Percentiles rank a stretch among this genome's conserved stretches.
Evolutionary conservation across 805 yeast genomes (phyloP).

Genomic region (Nematodospora valgi): DNA sequence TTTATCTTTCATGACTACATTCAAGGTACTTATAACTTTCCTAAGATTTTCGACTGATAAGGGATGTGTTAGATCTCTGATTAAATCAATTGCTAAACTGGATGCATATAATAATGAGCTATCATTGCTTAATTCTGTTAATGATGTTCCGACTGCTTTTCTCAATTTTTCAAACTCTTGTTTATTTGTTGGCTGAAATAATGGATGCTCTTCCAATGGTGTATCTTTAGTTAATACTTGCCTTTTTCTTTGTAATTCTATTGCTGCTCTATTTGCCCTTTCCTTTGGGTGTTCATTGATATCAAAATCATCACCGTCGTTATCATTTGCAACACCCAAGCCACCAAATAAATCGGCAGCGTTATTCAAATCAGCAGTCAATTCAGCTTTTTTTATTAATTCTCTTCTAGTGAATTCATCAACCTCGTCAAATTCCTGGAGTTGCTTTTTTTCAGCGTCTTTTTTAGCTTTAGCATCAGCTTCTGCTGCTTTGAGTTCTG

Average conservation of each 20-base stretch:
- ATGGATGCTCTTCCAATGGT: conserved; percentile 71
- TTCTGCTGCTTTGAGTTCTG: conserved; percentile 42
- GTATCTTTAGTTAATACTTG: conserved; percentile 51
- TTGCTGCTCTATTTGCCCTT: conserved; percentile 41
- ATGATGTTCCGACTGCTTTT: conserved; percentile 21
- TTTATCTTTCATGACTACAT: conserved; percentile 78
- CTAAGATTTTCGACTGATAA: conserved; percentile 76
- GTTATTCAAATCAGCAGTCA: conserved; percentile 81
- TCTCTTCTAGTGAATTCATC: conserved; percentile 75
- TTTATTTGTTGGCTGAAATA: conserved; percentile 79
- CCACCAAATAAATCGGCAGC: conserved; percentile 92
- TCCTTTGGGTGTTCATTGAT: conserved; percentile 53
- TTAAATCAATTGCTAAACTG: conserved; percentile 74
- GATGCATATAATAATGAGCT: conserved; percentile 69
- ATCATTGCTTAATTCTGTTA: conserved; percentile 44
- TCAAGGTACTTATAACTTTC: conserved; percentile 82
- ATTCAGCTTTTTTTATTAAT: conserved; percentile 73
- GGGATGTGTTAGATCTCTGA: conserved; percentile 82
- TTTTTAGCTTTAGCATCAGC: conserved; percentile 49
- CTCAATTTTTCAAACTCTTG: conserved; percentile 60
- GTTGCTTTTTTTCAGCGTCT: conserved; percentile 35
- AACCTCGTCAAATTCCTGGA: conserved; percentile 57
- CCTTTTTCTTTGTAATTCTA: conserved; percentile 26
- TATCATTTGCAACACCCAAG: conserved; percentile 45
- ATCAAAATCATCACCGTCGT: conserved; percentile 24